These are phyloP conservation scores for Pseudogymnoascus sp. DNA, from an alignment of 2,329 filamentous ascomycete genomes.

Conservation along the genomic window DNA sequence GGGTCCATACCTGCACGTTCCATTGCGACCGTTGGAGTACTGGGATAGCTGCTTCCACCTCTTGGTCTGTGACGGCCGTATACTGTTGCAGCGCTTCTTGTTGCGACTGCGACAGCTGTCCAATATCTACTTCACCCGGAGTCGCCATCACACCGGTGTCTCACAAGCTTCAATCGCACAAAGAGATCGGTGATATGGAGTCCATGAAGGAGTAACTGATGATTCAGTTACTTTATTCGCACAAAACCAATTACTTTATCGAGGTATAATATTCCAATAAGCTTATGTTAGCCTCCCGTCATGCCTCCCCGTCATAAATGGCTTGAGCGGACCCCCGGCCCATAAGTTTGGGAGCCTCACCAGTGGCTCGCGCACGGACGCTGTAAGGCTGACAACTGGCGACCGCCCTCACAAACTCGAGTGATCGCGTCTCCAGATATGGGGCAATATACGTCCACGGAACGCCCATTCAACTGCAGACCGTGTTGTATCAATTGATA, in stretches of 20 bases:
- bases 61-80: constrained; percentile 79
- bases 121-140: constrained; percentile 48
- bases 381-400: constrained; percentile 8
- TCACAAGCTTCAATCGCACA: constrained; percentile 3
- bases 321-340: neutral
- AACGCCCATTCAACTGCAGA: constrained; percentile 1
- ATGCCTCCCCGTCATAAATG: neutral
- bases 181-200: constrained; percentile 6
- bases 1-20: constrained; percentile 70
- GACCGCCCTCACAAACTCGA: constrained; percentile 8
- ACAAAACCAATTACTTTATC: neutral
- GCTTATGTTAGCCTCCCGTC: neutral
- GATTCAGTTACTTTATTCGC: neutral
- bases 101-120: constrained; percentile 67
- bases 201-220: neutral
- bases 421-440: constrained; percentile 4
- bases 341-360: constrained; percentile 6
- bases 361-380: constrained; percentile 1
- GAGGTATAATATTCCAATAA: neutral
- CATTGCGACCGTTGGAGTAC: constrained; percentile 82
- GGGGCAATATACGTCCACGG: neutral
- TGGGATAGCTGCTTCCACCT: constrained; percentile 65
- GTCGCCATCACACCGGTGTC: constrained; percentile 32
- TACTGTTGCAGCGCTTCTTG: constrained; percentile 82
- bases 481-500: neutral